These are phyloP conservation scores for Cytospora leucostoma DNA, from an alignment of 2,329 filamentous ascomycete genomes.

Conservation along the genomic window DNA sequence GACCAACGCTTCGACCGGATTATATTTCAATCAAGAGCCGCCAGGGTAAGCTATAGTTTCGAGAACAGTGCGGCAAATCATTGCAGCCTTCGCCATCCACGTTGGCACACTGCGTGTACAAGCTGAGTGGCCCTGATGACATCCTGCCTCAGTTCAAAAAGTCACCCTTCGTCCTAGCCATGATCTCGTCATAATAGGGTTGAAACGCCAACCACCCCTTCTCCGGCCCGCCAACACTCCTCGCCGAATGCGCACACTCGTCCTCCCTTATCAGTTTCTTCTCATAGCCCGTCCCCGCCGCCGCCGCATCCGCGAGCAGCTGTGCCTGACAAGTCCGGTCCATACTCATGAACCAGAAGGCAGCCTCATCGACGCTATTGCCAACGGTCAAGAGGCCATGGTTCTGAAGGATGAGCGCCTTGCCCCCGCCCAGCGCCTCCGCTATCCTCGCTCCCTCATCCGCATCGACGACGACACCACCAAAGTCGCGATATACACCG, in stretches of 20 bases:
- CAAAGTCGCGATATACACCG: slow-evolving; percentile 61
- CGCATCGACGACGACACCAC: slow-evolving; percentile 55
- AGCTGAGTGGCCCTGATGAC: not conserved
- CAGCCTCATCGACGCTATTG: slow-evolving; percentile 70
- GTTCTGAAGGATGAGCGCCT: slow-evolving; percentile 66
- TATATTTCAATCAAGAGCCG: too few relatives aligned
- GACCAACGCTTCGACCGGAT: too few relatives aligned
- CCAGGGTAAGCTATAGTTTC: too few relatives aligned
- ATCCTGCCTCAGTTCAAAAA: slow-evolving; percentile 42
- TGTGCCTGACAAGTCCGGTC: slow-evolving; percentile 68
- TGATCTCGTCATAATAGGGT: slow-evolving; percentile 55
- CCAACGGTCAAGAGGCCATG: slow-evolving; percentile 72
- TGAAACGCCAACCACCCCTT: slow-evolving; percentile 57
- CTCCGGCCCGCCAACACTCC: slow-evolving; percentile 44
- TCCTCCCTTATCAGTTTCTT: slow-evolving; percentile 40
- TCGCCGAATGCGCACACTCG: slow-evolving; percentile 37
- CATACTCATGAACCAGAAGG: slow-evolving; percentile 67
- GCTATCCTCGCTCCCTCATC: slow-evolving; percentile 67
- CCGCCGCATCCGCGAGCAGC: slow-evolving; percentile 61
- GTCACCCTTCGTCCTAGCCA: slow-evolving; percentile 50
- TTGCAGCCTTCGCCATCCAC: too few relatives aligned
- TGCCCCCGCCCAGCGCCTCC: slow-evolving; percentile 59
- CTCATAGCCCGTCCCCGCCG: slow-evolving; percentile 37
- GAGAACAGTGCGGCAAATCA: too few relatives aligned
- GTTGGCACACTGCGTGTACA: not conserved